Evolutionary conservation across 495 filamentous ascomycete species (phyloP), one percentile per base, ranked within the genome.

Genomic region (Hyaloscypha bicolor): DNA sequence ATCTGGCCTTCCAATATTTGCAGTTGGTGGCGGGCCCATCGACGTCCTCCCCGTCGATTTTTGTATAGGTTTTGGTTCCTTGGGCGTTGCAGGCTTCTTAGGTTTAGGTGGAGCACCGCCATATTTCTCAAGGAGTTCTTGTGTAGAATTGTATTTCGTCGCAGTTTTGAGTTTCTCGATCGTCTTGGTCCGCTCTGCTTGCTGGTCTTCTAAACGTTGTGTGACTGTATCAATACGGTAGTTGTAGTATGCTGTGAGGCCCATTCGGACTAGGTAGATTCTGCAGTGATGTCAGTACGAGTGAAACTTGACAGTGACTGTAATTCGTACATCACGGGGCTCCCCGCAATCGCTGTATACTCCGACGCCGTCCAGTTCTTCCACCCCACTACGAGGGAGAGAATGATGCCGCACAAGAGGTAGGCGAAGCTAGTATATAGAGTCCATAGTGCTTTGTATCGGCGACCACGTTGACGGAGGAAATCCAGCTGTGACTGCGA

Each of bases 151-250:
- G 79, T 96, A 99, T 74, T 91, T 96, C 39, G 95, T 99, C 22
- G 93, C 93, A 33, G 87, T 86, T 78, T 98, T 99, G 58, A 99
- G 87, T 78, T 93, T 94, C 73, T 96, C 91, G 69, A 99, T 97
- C 1, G 93, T 96, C 72, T 88, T 87, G 61, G 90, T 86, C 55
- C 93, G 87, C 77, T 97, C 90, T 63, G 86, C 83, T 60, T 94
- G 84, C 12, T 93, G 83, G 2, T 81, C 84, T 63, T 97, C 89
- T 30, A 97, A 83, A n/a, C 86, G 83, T 29, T 79, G 69, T 71
- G 89, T 87, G 14, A 88, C 81, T 9, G 78, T 85, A 31, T 88
- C 83, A 72, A 95, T 90, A 59, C 93, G 91, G 73, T 90, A 94
- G 68, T 90, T 90, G 78, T 91, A 98, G 78, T 91, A 88, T n/a